Evolutionary conservation across 1,284 basidiomycete genomes (phyloP).

Genomic region (Neonothopanus nambi): DNA sequence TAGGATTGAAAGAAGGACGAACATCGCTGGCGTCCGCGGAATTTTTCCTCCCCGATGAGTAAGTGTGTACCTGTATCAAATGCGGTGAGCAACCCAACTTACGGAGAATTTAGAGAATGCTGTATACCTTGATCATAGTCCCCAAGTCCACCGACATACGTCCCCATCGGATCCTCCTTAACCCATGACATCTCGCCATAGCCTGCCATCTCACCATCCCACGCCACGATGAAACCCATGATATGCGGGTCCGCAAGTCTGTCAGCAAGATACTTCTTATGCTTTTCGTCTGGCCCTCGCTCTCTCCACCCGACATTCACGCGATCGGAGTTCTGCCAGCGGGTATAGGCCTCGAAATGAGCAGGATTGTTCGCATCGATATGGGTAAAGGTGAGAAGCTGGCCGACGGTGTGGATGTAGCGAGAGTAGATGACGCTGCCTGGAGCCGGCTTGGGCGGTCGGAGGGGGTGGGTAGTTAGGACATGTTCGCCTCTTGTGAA

Average conservation of each 20-base stretch:
- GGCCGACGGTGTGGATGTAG: slow-evolving; percentile 15
- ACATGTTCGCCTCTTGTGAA: slow-evolving; percentile 21
- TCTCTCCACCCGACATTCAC: slow-evolving; percentile 22
- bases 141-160: slow-evolving; percentile 20
- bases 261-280: slow-evolving; percentile 15
- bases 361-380: slow-evolving; percentile 19
- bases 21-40: slow-evolving; percentile 19
- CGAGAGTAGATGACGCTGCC: slow-evolving; percentile 18
- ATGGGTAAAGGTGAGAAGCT: slow-evolving; percentile 18
- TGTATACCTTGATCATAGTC: slow-evolving; percentile 19
- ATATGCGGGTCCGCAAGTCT: slow-evolving; percentile 18
- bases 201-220: slow-evolving; percentile 19
- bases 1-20: neutral
- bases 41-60: slow-evolving; percentile 21
- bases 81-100: neutral
- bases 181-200: slow-evolving; percentile 21
- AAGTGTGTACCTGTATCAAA: slow-evolving; percentile 16
- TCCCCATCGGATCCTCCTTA: slow-evolving; percentile 20
- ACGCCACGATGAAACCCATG: slow-evolving; percentile 18
- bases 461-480: slow-evolving; percentile 20
- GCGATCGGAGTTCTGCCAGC: slow-evolving; percentile 21
- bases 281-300: slow-evolving; percentile 18
- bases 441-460: slow-evolving; percentile 21
- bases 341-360: slow-evolving; percentile 18
- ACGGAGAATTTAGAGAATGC: neutral